Evolutionary conservation across 176 grass and related monocot species (phyloP).

Genomic region (Phyllostachys edulis): DNA sequence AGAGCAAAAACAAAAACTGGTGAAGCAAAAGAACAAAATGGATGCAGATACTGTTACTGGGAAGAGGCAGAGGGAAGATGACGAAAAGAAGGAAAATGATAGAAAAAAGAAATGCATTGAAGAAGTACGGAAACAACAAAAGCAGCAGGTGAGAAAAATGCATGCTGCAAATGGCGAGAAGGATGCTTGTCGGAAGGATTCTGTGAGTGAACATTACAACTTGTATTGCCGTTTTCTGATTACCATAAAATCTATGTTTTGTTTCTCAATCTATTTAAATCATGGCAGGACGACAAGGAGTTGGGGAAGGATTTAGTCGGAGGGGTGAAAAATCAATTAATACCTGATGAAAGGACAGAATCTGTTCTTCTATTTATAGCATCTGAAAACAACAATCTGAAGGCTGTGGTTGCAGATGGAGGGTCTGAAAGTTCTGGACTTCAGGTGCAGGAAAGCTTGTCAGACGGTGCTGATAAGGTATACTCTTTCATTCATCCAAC

Average conservation of each 20-base stretch:
- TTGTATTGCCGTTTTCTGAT: background rate
- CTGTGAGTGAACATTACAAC: slow-evolving; percentile 45
- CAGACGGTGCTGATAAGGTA: slow-evolving; percentile 30
- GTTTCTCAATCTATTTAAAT: background rate
- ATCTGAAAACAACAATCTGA: slow-evolving; percentile 10
- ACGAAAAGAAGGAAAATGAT: slow-evolving; percentile 49
- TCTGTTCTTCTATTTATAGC: slow-evolving; percentile 9
- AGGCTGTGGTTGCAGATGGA: background rate
- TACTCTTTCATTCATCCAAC: background rate
- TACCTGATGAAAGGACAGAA: slow-evolving; percentile 21
- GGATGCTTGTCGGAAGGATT: slow-evolving; percentile 20
- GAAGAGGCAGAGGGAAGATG: slow-evolving; percentile 74
- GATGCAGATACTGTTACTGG: slow-evolving; percentile 45
- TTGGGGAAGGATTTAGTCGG: slow-evolving; percentile 24
- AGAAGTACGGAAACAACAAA: slow-evolving; percentile 39
- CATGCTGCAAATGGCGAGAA: slow-evolving; percentile 22
- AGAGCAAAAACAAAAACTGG: slow-evolving; percentile 52
- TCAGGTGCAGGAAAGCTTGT: background rate
- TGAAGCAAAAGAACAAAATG: slow-evolving; percentile 47
- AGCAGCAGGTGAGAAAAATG: slow-evolving; percentile 35
- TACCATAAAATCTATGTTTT: slow-evolving; percentile 11
- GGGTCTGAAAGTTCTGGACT: slow-evolving; percentile 5
- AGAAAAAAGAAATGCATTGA: slow-evolving; percentile 47
- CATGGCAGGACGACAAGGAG: slow-evolving; percentile 30
- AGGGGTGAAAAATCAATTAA: slow-evolving; percentile 8